phyloP scores from a whole-genome alignment of 805 yeast species.

The Kuraishia ogatae region DNA sequence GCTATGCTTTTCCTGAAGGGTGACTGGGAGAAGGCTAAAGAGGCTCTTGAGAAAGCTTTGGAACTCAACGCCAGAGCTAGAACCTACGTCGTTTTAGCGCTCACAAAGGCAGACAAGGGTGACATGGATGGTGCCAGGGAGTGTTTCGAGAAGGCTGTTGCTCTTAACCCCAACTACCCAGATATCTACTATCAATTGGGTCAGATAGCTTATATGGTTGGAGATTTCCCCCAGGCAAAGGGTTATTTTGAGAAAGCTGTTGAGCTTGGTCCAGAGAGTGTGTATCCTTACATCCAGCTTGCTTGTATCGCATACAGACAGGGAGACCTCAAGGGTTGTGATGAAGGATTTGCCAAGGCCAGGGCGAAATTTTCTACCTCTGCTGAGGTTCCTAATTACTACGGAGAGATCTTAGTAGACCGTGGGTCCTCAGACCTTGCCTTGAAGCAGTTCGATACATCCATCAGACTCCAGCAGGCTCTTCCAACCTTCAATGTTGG shows the following conservation, averaged over 20 bases:
- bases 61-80: slow-evolving; percentile 67
- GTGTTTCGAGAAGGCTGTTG: slow-evolving; percentile 66
- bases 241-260: slow-evolving; percentile 69
- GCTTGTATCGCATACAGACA: slow-evolving; percentile 88
- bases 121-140: slow-evolving; percentile 48
- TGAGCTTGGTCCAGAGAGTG: slow-evolving; percentile 63
- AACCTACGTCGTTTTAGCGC: slow-evolving; percentile 74
- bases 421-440: slow-evolving; percentile 67
- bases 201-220: slow-evolving; percentile 79
- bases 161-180: slow-evolving; percentile 59
- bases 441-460: slow-evolving; percentile 73
- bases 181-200: slow-evolving; percentile 93
- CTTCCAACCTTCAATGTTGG: slow-evolving; percentile 68
- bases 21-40: slow-evolving; percentile 57
- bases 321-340: slow-evolving; percentile 52
- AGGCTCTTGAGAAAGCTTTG: slow-evolving; percentile 57
- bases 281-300: slow-evolving; percentile 82
- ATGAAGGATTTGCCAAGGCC: slow-evolving; percentile 56
- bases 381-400: slow-evolving; percentile 91
- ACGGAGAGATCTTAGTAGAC: slow-evolving; percentile 89
- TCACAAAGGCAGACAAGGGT: slow-evolving; percentile 75
- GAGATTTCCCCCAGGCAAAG: slow-evolving; percentile 65
- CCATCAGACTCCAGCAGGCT: slow-evolving; percentile 73
- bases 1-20: slow-evolving; percentile 77
- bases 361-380: slow-evolving; percentile 71